These are phyloP conservation scores for Limonium bicolor DNA, from an alignment of 148 eudicot species.

Conservation along the genomic window DNA sequence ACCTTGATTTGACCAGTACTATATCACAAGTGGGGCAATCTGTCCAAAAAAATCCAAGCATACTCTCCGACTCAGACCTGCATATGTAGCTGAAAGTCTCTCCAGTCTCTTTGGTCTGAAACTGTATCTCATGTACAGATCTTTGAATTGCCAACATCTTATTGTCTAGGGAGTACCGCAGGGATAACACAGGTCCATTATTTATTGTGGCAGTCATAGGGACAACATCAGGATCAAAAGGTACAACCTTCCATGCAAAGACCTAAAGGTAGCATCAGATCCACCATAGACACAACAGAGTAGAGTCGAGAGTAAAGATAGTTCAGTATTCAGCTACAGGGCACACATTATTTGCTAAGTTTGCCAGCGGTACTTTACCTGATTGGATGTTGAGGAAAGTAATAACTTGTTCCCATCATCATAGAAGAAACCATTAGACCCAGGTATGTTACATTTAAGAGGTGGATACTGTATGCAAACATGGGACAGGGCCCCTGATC, in stretches of 20 bases:
- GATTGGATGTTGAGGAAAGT: constrained; percentile 53
- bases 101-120: constrained; percentile 64
- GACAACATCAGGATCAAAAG: constrained; percentile 39
- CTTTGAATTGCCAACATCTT: constrained; percentile 77
- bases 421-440: constrained; percentile 62
- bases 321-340: too few species aligned
- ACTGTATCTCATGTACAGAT: constrained; percentile 57
- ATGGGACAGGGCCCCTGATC: constrained; percentile 85
- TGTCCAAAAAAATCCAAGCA: constrained; percentile 96
- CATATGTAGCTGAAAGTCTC: constrained; percentile 49
- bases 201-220: constrained; percentile 41
- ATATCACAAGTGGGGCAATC: constrained; percentile 77
- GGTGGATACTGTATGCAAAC: constrained; percentile 76
- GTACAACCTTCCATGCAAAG: constrained; percentile 65
- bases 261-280: constrained; percentile 48
- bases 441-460: constrained; percentile 52
- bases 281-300: too few species aligned
- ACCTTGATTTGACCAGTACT: constrained; percentile 84
- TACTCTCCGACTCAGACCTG: constrained; percentile 55
- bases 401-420: constrained; percentile 80
- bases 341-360: not conserved
- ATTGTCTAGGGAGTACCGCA: constrained; percentile 63
- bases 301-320: too few species aligned
- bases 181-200: constrained; percentile 62
- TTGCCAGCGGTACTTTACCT: constrained; percentile 20